Evolutionary conservation across 2,329 filamentous ascomycete species (phyloP).

Genomic region (Sporothrix dimorphospora): DNA sequence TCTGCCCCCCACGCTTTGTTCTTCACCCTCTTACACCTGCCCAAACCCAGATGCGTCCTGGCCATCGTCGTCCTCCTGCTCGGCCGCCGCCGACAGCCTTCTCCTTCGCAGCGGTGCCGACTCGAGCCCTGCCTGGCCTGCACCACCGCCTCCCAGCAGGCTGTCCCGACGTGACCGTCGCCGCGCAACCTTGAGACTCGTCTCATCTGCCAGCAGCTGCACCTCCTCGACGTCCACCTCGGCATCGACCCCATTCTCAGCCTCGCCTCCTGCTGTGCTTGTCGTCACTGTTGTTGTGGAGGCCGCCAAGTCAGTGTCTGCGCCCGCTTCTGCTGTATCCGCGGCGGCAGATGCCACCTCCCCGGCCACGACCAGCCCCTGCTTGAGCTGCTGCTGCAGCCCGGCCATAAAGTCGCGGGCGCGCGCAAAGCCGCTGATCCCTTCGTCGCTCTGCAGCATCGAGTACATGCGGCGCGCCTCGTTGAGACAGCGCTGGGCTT

Average conservation of each 20-base stretch:
- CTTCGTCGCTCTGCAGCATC: slow-evolving; percentile 53
- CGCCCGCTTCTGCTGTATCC: slow-evolving; percentile 26
- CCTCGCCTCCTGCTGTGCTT: slow-evolving; percentile 34
- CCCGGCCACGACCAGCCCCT: slow-evolving; percentile 46
- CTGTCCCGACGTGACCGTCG: slow-evolving; percentile 59
- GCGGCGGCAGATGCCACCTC: slow-evolving; percentile 27
- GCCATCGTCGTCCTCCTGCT: background rate
- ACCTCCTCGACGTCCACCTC: slow-evolving; percentile 37
- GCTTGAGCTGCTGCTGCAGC: slow-evolving; percentile 55
- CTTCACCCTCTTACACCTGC: slow-evolving; percentile 20
- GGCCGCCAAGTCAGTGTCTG: slow-evolving; percentile 27
- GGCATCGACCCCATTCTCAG: slow-evolving; percentile 33
- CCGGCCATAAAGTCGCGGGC: slow-evolving; percentile 58
- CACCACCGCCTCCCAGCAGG: slow-evolving; percentile 47
- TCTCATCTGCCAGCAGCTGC: slow-evolving; percentile 52
- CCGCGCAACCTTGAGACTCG: slow-evolving; percentile 59
- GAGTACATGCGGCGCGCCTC: slow-evolving; percentile 64
- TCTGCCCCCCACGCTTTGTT: background rate
- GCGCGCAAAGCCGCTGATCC: slow-evolving; percentile 53
- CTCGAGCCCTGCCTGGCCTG: slow-evolving; percentile 38
- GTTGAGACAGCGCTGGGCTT: slow-evolving; percentile 77
- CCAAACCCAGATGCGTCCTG: slow-evolving; percentile 29
- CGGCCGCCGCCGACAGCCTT: slow-evolving; percentile 3
- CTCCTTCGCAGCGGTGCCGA: slow-evolving; percentile 39
- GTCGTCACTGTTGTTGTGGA: background rate